Evolutionary conservation across 108 stramenopile genomes (phyloP), one percentile per base, ranked within the genome.

Genomic region (Cyclotella cryptica): DNA sequence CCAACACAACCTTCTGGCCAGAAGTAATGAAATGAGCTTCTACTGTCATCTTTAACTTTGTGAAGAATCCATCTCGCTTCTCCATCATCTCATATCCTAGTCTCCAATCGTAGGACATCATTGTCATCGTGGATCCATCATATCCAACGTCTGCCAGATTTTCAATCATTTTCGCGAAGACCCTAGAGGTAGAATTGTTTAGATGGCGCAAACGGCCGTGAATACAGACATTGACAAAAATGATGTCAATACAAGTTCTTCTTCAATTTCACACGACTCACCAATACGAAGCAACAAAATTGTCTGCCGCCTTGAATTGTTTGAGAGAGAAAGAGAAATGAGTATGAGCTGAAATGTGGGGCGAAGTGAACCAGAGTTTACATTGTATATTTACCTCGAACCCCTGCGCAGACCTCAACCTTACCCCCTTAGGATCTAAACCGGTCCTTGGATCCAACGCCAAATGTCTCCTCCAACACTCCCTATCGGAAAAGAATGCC

Each of bases 91-190:
- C 78, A 57, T 83, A 92, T 9, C 88, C 81, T 18, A 97, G 72
- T 59, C 96, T 71, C 96, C 96, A 97, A 82, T 97, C 96, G 68
- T 97, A 97, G 21, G 88, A 59, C 86, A 89, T 87, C 90, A 97
- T 86, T 52, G 81, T 66, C 93, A 97, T 94, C 1, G 64, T 84
- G 27, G 68, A 72, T 46, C 84, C 77, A 80, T 92, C 93, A 70
- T 97, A 97, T 22, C 93, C 96, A 27, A 96, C 81, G 68, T 92
- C 93, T 3, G 93, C 94, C 12, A 96, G 73, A 72, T 96, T 92
- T 68, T 91, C 91, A 66, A 96, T 86, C 26, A 94, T 57, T 41
- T 92, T 92, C 0, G 77, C 60, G 90, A 89, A 94, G 1, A 94
- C 90, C 55, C 55, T 57, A 12, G 35, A 35, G 35, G 4, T 1